A percentile compares a stretch with the other conserved stretches of the same genome.
Evolutionary conservation across 306 rosid genomes (phyloP).

Genomic region (Cicer cuneatum): DNA sequence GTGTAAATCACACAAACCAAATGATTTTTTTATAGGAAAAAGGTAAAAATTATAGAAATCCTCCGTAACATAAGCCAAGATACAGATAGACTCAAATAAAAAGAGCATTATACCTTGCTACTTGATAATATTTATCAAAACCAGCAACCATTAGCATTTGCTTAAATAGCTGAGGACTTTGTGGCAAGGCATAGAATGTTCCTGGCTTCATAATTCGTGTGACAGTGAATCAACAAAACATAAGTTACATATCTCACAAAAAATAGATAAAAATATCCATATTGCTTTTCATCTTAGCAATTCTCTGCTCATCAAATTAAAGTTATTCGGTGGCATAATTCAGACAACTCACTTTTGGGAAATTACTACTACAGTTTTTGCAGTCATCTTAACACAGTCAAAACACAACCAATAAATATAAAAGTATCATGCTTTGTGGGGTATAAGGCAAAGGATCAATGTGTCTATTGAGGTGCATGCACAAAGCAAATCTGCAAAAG

Average conservation of each 20-base stretch:
- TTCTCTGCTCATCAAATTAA: slow-evolving; percentile 18
- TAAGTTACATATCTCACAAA: slow-evolving; percentile 31
- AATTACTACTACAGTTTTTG: not conserved
- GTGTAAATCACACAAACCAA: slow-evolving; percentile 19
- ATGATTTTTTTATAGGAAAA: slow-evolving; percentile 8
- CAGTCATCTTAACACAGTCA: slow-evolving; percentile 25
- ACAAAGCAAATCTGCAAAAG: not conserved
- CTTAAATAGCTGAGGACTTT: slow-evolving; percentile 97
- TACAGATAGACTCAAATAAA: slow-evolving; percentile 26
- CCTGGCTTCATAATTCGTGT: slow-evolving; percentile 88
- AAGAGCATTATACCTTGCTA: slow-evolving; percentile 70
- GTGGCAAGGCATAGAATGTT: slow-evolving; percentile 94
- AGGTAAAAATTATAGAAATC: not conserved
- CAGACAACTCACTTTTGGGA: slow-evolving; percentile 5
- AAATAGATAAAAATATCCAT: not conserved
- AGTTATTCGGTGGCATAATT: not conserved
- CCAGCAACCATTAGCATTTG: slow-evolving; percentile 99
- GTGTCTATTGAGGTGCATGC: not conserved
- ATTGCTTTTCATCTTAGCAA: slow-evolving; percentile 10
- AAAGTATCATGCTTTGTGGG: slow-evolving; percentile 1
- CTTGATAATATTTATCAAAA: slow-evolving; percentile 88
- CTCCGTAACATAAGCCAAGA: slow-evolving; percentile 13
- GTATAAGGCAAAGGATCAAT: slow-evolving; percentile 4
- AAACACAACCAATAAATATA: not conserved
- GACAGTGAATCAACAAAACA: slow-evolving; percentile 57